Base-by-base conservation (phyloP, 345 rosid genomes). In the Carallia brachiata region DNA sequence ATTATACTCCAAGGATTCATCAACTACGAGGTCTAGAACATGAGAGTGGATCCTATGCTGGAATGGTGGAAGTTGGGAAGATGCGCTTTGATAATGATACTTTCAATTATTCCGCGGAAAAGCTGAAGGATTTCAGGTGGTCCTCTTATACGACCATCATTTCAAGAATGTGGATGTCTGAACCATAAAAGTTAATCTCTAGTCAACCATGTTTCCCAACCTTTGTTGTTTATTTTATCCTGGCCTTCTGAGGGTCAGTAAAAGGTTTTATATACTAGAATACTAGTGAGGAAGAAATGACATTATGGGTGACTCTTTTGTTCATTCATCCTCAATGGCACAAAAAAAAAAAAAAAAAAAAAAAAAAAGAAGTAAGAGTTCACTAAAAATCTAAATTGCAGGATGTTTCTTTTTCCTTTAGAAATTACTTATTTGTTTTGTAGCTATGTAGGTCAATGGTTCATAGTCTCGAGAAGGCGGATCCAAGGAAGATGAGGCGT, bases 101-200 rank as follows among this genome's bases (percentile, higher is more conserved):
- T 70, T 84, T 85, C 82, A 73, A 81, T 77, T 88, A 82, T 56
- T 91, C 91, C 36, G 75, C 89, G 23, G 68, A 47, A 36, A 81
- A 84, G 90, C 84, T 92, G 18, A 84, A 88, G 77, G 86, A 84
- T 23, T 90, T 90, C 81, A 88, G 96, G 98, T 92, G 67, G 68
- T 81, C 57, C 63, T 44, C 63, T 7, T 40, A 58, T 12, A 44
- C 55, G 10, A 1, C 59, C 39, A n/a, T 59, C 36, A 40, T 52
- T 32, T 72, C 12, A 16, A 28, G 18, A 6, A 61, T 52, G 6
- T 30, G 48, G n/a, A 31, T 31, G 13, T 9, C 40, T 27, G 62
- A 60, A 56, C 32, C 54, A 15, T 36, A 31, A 32, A 39, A 47
- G 15, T 23, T 52, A 23, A 56, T 19, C 34, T 56, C 60, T 56